Evolutionary conservation across 306 rosid genomes (phyloP).

Genomic region (Hippophae gyantsensis): DNA sequence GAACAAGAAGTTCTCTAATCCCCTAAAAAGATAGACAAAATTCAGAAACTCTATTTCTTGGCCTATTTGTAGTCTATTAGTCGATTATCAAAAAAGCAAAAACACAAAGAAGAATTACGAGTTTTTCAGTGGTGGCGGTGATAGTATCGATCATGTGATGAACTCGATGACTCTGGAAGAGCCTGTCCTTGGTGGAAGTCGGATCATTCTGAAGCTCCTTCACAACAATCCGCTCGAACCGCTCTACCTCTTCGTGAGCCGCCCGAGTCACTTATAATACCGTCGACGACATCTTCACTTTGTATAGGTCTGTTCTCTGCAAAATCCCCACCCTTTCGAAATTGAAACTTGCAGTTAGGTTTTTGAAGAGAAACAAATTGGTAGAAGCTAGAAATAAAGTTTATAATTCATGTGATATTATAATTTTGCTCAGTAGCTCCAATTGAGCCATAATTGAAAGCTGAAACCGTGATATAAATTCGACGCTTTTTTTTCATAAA

Average conservation of each 20-base stretch:
- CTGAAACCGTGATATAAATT: too few relatives aligned
- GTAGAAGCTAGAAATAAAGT: too few relatives aligned
- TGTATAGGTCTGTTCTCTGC: neutral
- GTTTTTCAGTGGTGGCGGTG: slow-evolving; percentile 51
- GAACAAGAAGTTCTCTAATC: too few relatives aligned
- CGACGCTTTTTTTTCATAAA: too few relatives aligned
- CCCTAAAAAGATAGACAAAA: neutral
- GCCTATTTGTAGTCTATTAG: neutral
- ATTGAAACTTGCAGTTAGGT: slow-evolving; percentile 3
- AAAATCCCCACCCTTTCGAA: neutral
- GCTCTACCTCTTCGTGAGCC: slow-evolving; percentile 90
- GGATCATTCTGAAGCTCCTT: slow-evolving; percentile 87
- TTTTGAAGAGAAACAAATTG: neutral
- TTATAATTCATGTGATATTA: too few relatives aligned
- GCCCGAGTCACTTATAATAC: slow-evolving; percentile 82
- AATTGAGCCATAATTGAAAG: too few relatives aligned
- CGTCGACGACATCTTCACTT: slow-evolving; percentile 82
- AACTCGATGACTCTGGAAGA: slow-evolving; percentile 85
- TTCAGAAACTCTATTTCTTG: neutral
- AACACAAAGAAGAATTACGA: slow-evolving; percentile 25
- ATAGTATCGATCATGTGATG: slow-evolving; percentile 72
- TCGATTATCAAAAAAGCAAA: neutral
- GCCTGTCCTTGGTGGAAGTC: slow-evolving; percentile 47
- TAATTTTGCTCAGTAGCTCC: too few relatives aligned
- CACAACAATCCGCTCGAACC: slow-evolving; percentile 75